These are phyloP conservation scores for Aspergillus sp. DNA, from an alignment of 2,329 filamentous ascomycete genomes.

Conservation along the genomic window DNA sequence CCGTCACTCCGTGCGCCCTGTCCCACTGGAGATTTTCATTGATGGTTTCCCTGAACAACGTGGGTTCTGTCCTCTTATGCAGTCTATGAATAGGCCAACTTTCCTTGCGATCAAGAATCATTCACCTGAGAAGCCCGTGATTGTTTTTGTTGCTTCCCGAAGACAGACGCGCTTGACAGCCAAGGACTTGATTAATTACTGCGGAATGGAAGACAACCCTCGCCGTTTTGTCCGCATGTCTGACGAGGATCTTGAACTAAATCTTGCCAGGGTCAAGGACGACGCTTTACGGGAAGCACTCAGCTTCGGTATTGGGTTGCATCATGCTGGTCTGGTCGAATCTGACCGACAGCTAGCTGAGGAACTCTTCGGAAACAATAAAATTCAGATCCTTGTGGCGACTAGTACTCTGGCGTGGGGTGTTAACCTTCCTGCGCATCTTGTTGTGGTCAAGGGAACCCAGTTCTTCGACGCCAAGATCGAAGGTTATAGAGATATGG, in stretches of 20 bases:
- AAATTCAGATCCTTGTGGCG: conserved; percentile 93
- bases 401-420: conserved; percentile 97
- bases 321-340: conserved; percentile 95
- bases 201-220: conserved; percentile 97
- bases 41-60: conserved; percentile 94
- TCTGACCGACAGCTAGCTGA: conserved; percentile 87
- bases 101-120: conserved; percentile 96
- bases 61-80: conserved; percentile 96
- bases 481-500: conserved; percentile 98
- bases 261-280: conserved; percentile 87
- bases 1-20: conserved; percentile 90
- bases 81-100: conserved; percentile 96
- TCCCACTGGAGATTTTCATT: conserved; percentile 93
- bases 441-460: conserved; percentile 96
- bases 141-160: conserved; percentile 95
- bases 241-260: conserved; percentile 85
- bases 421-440: conserved; percentile 92
- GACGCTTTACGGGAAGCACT: conserved; percentile 89
- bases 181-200: conserved; percentile 94
- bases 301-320: conserved; percentile 92
- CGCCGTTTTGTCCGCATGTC: conserved; percentile 89
- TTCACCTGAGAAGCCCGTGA: conserved; percentile 93
- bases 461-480: conserved; percentile 98
- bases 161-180: conserved; percentile 92
- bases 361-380: conserved; percentile 94